A percentile compares a stretch with the other conserved stretches of the same genome.
phyloP scores from a whole-genome alignment of 345 rosid species.

The Citrus inodora region DNA sequence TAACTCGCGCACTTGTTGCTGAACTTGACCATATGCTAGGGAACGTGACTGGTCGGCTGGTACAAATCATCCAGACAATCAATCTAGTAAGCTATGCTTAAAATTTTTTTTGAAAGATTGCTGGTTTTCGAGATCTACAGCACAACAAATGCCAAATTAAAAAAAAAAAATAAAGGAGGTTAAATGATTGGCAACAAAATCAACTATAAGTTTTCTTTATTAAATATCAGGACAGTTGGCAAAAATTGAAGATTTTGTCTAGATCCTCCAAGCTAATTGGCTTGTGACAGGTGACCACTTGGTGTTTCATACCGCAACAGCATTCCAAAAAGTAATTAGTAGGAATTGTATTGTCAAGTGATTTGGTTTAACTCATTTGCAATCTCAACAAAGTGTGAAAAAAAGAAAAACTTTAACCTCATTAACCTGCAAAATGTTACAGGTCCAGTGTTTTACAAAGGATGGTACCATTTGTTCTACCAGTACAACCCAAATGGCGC shows the following conservation, averaged over 20 bases:
- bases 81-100: neutral
- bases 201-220: neutral
- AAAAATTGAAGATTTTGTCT: neutral
- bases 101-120: neutral
- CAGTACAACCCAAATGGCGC: slow-evolving; percentile 87
- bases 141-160: no score
- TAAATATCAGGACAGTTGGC: neutral
- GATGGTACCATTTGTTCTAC: slow-evolving; percentile 95
- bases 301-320: neutral
- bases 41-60: neutral
- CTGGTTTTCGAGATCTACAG: neutral
- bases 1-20: neutral
- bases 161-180: no score
- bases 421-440: neutral
- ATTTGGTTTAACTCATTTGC: no score
- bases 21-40: neutral
- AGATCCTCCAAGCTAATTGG: neutral
- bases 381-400: neutral
- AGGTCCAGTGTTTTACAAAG: slow-evolving; percentile 93
- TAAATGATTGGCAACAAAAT: neutral
- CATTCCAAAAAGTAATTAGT: no score
- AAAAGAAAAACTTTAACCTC: neutral
- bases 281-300: neutral
- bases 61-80: neutral
- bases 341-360: no score